Base-by-base conservation (phyloP, 805 yeast genomes). In the Saccharomycopsis fibuligera region DNA sequence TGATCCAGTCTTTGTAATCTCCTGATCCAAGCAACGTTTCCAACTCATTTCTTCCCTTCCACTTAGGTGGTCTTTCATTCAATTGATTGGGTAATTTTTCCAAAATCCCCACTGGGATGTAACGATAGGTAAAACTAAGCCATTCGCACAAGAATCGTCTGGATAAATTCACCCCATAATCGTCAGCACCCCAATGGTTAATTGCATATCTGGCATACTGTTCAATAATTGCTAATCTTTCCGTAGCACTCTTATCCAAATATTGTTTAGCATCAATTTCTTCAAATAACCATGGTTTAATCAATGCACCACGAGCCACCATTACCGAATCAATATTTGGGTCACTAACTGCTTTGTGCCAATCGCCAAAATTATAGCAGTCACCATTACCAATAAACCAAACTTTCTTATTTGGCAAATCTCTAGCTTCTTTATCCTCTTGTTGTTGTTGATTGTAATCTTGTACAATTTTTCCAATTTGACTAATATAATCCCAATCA, bases 211-310 rank as follows among this genome's bases (percentile, higher is more conserved):
- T 68, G 3, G 95, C 79, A 62, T 81, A 93, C 45, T 73, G 75
- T 54, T 72, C 70, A 58, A 91, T 65, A 38, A 83, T 77, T 33
- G 82, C 95, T 49, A 93, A 75, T 64, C 99, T 78, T 67, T 93
- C 97, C 19, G 83, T 71, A n/a, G 96, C 82, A 2, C 87, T 72
- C 68, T 91, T 93, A 65, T 93, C 99, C 54, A 93, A 67, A 63
- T 88, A 81, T 65, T 93, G 98, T 58, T 81, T 79, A 5, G 91
- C 73, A 50, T 91, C 95, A 49, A 93, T 78, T 67, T 93, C 99
- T 68, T 93, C 97, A 58, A 91, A 93, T 45, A 93, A 86, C 99
- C 99, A 93, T 31, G 99, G 99, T 67, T 93, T 93, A 63, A 93
- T 90, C 56, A 93, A 75, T 1, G 98, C 98, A 48, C 98, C 99